phyloP scores from a whole-genome alignment of 306 rosid genomes.

The Pyrus communis region DNA sequence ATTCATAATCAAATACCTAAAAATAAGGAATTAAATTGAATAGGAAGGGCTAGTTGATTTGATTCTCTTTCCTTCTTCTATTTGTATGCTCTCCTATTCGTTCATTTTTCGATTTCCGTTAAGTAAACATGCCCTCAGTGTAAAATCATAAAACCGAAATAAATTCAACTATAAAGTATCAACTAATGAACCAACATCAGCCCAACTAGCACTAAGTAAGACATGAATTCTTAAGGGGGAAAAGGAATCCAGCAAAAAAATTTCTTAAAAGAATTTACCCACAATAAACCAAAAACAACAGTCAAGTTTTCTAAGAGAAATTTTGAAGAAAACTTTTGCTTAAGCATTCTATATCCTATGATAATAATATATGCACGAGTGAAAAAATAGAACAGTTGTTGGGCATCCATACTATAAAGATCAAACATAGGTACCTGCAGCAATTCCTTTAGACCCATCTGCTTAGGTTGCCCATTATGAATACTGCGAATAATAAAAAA shows the following conservation, averaged over 20 bases:
- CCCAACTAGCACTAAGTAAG: neutral
- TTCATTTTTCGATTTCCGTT: neutral
- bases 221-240: neutral
- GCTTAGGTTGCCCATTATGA: slow-evolving; percentile 77
- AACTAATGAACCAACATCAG: neutral
- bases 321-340: neutral
- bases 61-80: neutral
- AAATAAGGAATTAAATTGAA: neutral
- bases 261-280: neutral
- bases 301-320: neutral
- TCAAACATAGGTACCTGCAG: slow-evolving; percentile 47
- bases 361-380: neutral
- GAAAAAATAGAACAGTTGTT: neutral
- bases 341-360: neutral
- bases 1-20: neutral
- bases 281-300: neutral
- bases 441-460: slow-evolving; percentile 83
- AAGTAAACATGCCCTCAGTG: neutral
- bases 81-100: neutral
- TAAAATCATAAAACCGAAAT: neutral
- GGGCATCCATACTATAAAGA: neutral
- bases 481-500: slow-evolving; percentile 41
- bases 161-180: neutral
- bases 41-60: neutral
- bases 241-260: neutral